These are phyloP conservation scores for Nothophytophthora sp. DNA, from an alignment of 352 stramenopile genomes.

Conservation along the genomic window DNA sequence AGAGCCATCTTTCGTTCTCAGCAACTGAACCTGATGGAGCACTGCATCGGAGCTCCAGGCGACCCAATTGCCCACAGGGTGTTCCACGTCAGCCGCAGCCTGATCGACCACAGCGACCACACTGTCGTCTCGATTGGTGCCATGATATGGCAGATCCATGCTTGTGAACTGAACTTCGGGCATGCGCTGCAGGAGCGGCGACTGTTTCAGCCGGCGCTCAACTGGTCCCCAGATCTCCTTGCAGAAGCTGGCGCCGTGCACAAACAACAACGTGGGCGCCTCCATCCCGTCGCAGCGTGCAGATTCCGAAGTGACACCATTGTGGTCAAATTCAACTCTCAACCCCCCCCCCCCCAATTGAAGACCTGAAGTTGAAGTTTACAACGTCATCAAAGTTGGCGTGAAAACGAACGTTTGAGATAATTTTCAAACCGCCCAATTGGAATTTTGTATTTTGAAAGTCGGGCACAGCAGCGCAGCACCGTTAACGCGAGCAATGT, in stretches of 20 bases:
- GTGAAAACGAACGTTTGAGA: too few species aligned
- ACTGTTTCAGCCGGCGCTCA: conserved; percentile 20
- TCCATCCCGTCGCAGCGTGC: too few species aligned
- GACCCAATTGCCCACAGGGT: conserved; percentile 29
- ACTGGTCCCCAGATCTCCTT: conserved; percentile 42
- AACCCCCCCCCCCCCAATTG: too few species aligned
- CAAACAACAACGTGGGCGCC: too few species aligned
- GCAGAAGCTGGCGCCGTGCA: conserved; percentile 43
- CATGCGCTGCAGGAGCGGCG: conserved; percentile 16
- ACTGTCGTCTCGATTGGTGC: conserved; percentile 34
- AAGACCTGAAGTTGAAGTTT: too few species aligned
- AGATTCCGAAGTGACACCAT: too few species aligned
- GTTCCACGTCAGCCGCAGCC: conserved; percentile 10
- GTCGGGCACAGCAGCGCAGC: too few species aligned
- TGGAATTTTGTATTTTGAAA: too few species aligned
- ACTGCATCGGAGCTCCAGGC: conserved; percentile 13
- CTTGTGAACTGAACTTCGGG: conserved; percentile 10
- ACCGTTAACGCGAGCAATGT: too few species aligned
- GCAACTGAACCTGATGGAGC: conserved; percentile 5
- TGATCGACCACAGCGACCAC: conserved; percentile 16
- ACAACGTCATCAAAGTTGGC: too few species aligned
- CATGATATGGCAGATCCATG: conserved; percentile 46
- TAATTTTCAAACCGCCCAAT: too few species aligned
- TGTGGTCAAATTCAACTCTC: too few species aligned
- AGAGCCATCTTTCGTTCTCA: neutral